phyloP scores from a whole-genome alignment of 2,329 filamentous ascomycete species.

The Lachnellula occidentalis region DNA sequence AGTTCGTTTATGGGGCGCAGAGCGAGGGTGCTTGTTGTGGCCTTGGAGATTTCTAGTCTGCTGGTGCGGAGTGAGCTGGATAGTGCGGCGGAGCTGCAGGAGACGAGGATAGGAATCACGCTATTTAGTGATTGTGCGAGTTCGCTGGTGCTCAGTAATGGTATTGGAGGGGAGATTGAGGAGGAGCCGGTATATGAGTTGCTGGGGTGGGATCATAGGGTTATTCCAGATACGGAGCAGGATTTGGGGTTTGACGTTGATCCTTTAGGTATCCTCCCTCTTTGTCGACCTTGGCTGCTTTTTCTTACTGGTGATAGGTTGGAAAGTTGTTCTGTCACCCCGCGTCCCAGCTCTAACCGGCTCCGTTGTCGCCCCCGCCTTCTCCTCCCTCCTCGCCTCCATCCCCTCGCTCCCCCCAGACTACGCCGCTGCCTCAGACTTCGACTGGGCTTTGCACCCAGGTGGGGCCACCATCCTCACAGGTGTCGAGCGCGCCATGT shows the following conservation, averaged over 20 bases:
- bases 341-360: slow-evolving; percentile 54
- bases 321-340: slow-evolving; percentile 61
- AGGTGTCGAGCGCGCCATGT: slow-evolving; percentile 54
- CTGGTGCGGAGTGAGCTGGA: slow-evolving; percentile 61
- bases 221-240: slow-evolving; percentile 54
- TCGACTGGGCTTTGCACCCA: slow-evolving; percentile 71
- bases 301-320: slow-evolving; percentile 36
- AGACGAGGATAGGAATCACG: slow-evolving; percentile 59
- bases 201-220: slow-evolving; percentile 59
- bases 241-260: slow-evolving; percentile 63
- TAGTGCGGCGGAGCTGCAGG: slow-evolving; percentile 51
- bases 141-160: slow-evolving; percentile 59
- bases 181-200: slow-evolving; percentile 48
- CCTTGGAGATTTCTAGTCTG: slow-evolving; percentile 57
- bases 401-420: slow-evolving; percentile 39
- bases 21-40: slow-evolving; percentile 59
- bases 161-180: slow-evolving; percentile 39
- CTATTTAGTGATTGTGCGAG: slow-evolving; percentile 69
- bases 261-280: slow-evolving; percentile 43
- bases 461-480: slow-evolving; percentile 62
- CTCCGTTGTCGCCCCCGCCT: slow-evolving; percentile 46
- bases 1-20: slow-evolving; percentile 52
- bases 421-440: slow-evolving; percentile 47
- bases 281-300: not conserved
- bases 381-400: slow-evolving; percentile 47